phyloP scores from a whole-genome alignment of 345 rosid genomes.

The Citrus unshiu region DNA sequence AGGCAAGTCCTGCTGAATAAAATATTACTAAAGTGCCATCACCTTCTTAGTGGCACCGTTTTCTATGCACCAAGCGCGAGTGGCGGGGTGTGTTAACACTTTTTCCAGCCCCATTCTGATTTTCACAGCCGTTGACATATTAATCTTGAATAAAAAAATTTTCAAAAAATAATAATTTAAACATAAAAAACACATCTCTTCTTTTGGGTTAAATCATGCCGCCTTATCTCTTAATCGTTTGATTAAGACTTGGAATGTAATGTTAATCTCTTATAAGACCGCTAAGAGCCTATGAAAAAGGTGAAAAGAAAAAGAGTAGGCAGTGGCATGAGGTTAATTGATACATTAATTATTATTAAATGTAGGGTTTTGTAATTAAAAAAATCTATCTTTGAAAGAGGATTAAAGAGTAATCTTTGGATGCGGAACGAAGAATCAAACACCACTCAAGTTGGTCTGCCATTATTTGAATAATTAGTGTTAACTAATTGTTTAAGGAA shows the following conservation, averaged over 20 bases:
- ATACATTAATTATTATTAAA: not conserved
- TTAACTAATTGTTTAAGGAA: not conserved
- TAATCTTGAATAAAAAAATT: not conserved
- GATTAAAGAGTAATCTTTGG: constrained; percentile 21
- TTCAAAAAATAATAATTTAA: not conserved
- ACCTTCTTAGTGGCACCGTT: constrained; percentile 17
- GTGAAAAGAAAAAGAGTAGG: not conserved
- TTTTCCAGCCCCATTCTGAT: constrained; percentile 24
- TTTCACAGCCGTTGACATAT: constrained; percentile 39
- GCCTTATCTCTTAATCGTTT: constrained; percentile 9
- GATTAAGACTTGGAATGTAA: not conserved
- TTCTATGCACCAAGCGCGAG: constrained; percentile 31
- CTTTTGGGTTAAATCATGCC: constrained; percentile 19
- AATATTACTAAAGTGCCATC: not conserved
- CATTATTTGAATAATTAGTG: constrained; percentile 12
- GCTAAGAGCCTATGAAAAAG: not conserved
- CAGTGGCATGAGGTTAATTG: not conserved
- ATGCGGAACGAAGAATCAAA: constrained; percentile 24
- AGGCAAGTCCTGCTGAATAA: not conserved
- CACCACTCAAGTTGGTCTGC: constrained; percentile 48
- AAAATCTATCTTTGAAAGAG: not conserved
- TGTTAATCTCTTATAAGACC: not conserved
- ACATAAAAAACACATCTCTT: constrained; percentile 10
- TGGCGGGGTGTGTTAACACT: constrained; percentile 43
- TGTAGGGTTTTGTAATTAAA: not conserved